Evolutionary conservation across 441 rosid species (phyloP), one percentile per base, ranked within the genome.

Genomic region (Populus hybrid): DNA sequence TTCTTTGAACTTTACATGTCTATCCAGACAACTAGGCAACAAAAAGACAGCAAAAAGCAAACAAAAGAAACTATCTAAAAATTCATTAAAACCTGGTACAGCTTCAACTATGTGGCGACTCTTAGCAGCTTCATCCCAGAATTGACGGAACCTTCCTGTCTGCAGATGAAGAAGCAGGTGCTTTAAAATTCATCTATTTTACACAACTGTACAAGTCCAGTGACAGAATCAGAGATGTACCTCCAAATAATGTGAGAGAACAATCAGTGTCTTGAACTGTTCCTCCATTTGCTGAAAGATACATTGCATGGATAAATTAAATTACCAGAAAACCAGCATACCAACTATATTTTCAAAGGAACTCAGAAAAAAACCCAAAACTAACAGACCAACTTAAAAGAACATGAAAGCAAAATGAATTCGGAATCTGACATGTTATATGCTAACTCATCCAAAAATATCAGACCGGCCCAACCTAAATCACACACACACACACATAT

Each of bases 101-200:
- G 90, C 87, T 84, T 97, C 99, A n/a, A 97, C 89, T 76, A 94
- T 87, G 83, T 92, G 90, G 78, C 90, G 95, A 80, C 87, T 89
- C 92, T 96, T 96, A 68, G 97, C 89, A 26, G 94, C 94, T 87
- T 93, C 99, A 84, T 93, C 99, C 98, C 98, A 94, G 82, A 96
- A 93, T 81, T 91, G 98, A 71, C 81, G 87, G 78, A 96, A 91
- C 83, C 97, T 91, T 84, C 98, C 98, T 1, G 98, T 96, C 99
- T 94, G 78, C 79, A 84, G n/a, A 76, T 20, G n/a, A n/a, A n/a
- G 50, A 79, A 35, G 50, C 10, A 66, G 69, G 18, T n/a, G 72
- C 7, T 1, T 65, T 61, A n/a, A 23, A 42, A 72, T 36, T 11
- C 31, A 67, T 64, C 28, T 24, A 71, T 68, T 70, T 45, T 73